Evolutionary conservation across 2,329 filamentous ascomycete species (phyloP).

Genomic region (Phoma sp.): DNA sequence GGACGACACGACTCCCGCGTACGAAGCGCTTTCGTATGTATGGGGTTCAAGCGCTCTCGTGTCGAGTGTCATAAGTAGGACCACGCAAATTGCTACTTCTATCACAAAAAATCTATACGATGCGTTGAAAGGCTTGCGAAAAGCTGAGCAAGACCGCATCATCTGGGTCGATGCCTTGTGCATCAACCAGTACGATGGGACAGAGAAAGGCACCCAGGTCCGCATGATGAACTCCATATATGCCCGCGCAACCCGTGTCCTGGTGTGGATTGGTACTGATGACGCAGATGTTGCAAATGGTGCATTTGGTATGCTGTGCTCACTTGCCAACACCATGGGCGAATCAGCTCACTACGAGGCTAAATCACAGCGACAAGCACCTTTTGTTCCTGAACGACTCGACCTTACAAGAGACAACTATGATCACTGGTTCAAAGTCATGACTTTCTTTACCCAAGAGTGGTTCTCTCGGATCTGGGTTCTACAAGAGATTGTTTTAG

Average conservation of each 20-base stretch:
- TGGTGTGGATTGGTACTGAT: conserved; percentile 21
- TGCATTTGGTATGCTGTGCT: conserved; percentile 1
- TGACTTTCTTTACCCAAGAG: conserved; percentile 7
- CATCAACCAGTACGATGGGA: conserved; percentile 23
- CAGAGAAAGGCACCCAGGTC: conserved; percentile 23
- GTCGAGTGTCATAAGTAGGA: background rate
- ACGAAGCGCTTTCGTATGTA: conserved; percentile 27
- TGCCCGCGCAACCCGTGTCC: conserved; percentile 4
- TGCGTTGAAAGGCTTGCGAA: conserved; percentile 17
- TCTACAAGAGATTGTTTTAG: conserved; percentile 22
- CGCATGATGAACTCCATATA: conserved; percentile 22
- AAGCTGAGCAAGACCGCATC: background rate
- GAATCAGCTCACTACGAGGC: background rate
- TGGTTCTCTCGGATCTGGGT: conserved; percentile 19
- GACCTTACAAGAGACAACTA: background rate
- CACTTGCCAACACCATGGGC: background rate
- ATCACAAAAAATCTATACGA: conserved; percentile 16
- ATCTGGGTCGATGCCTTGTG: conserved; percentile 26
- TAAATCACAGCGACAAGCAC: background rate
- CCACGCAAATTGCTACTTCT: background rate
- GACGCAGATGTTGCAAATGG: conserved; percentile 3
- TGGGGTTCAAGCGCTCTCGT: conserved; percentile 12
- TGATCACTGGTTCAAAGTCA: background rate
- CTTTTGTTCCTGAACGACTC: background rate
- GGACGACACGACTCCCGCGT: conserved; percentile 6